Base-by-base conservation (phyloP, 2,329 filamentous ascomycete genomes). In the Stagonosporopsis chrysanthemi region DNA sequence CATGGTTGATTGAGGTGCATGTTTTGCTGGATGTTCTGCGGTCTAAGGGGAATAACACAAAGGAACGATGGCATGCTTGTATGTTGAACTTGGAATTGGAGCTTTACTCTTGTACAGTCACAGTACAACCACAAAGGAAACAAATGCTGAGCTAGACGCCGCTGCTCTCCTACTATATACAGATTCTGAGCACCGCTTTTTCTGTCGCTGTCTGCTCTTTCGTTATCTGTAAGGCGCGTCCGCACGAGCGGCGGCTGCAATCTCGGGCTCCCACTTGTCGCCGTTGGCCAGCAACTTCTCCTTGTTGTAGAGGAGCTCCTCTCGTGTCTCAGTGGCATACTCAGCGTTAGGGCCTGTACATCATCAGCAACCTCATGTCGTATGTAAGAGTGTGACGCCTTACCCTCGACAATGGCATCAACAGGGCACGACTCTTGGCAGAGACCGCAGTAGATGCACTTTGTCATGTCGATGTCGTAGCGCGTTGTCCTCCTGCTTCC, bases 391-490 rank as follows among this genome's bases (percentile, higher is more conserved):
- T 6, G 77, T 82, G 74, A 6, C 26, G 6, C 77, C 82, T 74
- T 75, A 86, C 84, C 85, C 77, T 91, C 89, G 57, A 91, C 89
- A 78, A 91, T 99, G 58, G 95, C 95, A 80, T 99, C 95, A 52
- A 99, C 95, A 41, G 95, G 95, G 82, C 95, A 99, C 65, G 91
- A 96, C 84, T 99, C 95, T 83, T 97, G 94, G 86, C 95, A 98
- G 83, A 96, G 96, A 48, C 95, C 95, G 79, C 95, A 98, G 87
- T 98, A 99, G 80, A 99, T 99, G 83, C 95, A 99, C 86, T 99
- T 99, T 74, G 95, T 98, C 95, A 99, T 99, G 81, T 99, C 95
- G 76, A 99, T 97, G 78, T 99, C 95, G 82, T 99, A 99, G 77
- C 94, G 88, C 58, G 94, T 97, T 48, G 95, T 99, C 76, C 95